These are phyloP conservation scores for Goniomonas avonlea DNA, from an alignment of 78 protist genomes.

Conservation along the genomic window DNA sequence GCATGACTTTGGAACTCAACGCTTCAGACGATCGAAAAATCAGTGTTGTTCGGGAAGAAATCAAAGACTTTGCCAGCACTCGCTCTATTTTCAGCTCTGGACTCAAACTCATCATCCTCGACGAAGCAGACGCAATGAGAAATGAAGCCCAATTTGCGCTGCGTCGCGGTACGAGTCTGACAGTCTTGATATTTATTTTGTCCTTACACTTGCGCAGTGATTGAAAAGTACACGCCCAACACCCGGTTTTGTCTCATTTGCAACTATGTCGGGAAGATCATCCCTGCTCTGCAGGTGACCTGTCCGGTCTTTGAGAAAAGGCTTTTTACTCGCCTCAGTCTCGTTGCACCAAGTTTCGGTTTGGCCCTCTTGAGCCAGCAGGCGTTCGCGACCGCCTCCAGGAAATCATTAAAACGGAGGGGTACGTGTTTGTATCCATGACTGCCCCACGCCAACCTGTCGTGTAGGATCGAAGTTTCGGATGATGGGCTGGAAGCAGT, in stretches of 20 bases:
- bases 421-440: not conserved
- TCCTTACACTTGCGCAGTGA: not conserved
- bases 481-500: conserved; percentile 33
- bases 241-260: conserved; percentile 94
- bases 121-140: conserved; percentile 93
- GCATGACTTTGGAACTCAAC: conserved; percentile 73
- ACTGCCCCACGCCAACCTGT: not conserved
- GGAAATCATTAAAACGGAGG: conserved; percentile 58
- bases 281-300: conserved; percentile 72
- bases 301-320: not conserved
- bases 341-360: conserved; percentile 91
- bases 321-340: no score
- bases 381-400: conserved; percentile 47
- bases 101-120: conserved; percentile 79
- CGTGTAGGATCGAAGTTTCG: not conserved
- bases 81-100: conserved; percentile 33
- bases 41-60: conserved; percentile 74
- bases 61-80: conserved; percentile 75
- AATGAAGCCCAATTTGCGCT: conserved; percentile 83
- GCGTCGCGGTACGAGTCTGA: conserved; percentile 53
- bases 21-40: conserved; percentile 98
- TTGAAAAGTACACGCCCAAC: conserved; percentile 64
- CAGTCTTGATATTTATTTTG: not conserved
- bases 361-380: conserved; percentile 66
- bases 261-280: conserved; percentile 86